Percentiles rank a stretch among this genome's conserved stretches.
These are phyloP conservation scores for Leccinum broughii DNA, from an alignment of 768 basidiomycete species.

Conservation along the genomic window DNA sequence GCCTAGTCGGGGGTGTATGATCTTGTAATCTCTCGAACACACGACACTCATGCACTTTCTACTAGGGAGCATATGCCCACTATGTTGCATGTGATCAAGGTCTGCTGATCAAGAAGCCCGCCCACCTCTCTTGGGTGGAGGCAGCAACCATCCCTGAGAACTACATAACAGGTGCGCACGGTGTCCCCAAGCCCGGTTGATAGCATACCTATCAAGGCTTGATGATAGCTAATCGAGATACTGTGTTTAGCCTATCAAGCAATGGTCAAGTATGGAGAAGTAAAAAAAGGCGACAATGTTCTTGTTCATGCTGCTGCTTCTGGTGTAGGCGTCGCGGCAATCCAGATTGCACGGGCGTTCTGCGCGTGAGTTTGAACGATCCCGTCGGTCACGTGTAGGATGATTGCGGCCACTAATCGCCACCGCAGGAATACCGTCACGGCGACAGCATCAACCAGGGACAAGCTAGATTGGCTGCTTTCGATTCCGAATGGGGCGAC, in stretches of 20 bases:
- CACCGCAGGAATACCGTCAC: constrained; percentile 61
- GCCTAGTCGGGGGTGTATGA: constrained; percentile 74
- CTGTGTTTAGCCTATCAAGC: constrained; percentile 55
- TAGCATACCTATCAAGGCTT: constrained; percentile 2
- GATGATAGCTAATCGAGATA: constrained; percentile 1
- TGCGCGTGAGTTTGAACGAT: constrained; percentile 59
- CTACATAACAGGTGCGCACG: constrained; percentile 73
- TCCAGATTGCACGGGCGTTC: constrained; percentile 76
- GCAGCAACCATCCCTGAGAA: constrained; percentile 89
- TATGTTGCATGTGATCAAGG: constrained; percentile 68
- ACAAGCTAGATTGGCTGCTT: constrained; percentile 79
- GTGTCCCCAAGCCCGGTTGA: constrained; percentile 11
- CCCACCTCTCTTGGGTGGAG: constrained; percentile 73
- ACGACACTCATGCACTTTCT: constrained; percentile 3
- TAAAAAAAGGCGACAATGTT: constrained; percentile 71
- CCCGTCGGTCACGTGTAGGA: background rate
- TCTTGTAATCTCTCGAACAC: background rate
- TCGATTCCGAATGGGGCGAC: constrained; percentile 68
- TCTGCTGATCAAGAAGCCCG: constrained; percentile 74
- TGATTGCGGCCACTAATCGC: constrained; percentile 9
- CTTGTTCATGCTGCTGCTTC: constrained; percentile 91
- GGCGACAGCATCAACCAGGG: constrained; percentile 82
- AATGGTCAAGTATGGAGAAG: constrained; percentile 62
- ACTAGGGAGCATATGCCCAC: constrained; percentile 88
- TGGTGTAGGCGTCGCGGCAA: constrained; percentile 86